Evolutionary conservation across 2,329 filamentous ascomycete species (phyloP).

Genomic region (Fusarium incarnatum): DNA sequence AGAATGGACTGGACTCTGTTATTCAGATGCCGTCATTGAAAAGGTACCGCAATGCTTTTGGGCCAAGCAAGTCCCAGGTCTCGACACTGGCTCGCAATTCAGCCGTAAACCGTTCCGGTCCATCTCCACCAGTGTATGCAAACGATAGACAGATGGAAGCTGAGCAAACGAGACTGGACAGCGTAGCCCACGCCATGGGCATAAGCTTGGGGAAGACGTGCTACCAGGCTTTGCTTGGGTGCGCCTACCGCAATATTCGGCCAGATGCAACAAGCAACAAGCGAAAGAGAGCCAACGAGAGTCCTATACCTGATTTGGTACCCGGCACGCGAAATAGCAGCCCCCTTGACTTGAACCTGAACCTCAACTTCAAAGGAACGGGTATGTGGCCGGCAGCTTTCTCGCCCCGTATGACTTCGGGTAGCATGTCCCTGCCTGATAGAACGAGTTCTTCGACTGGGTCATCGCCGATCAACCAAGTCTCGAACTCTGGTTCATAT

Average conservation of each 20-base stretch:
- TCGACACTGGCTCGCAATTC: conserved; percentile 62
- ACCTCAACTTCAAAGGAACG: conserved; percentile 4
- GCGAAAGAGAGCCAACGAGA: conserved; percentile 49
- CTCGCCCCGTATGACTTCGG: conserved; percentile 16
- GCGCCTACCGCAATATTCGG: conserved; percentile 48
- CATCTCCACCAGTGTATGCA: conserved; percentile 53
- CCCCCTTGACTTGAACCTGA: conserved; percentile 5
- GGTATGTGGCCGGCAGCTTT: conserved; percentile 21
- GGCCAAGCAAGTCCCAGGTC: conserved; percentile 53
- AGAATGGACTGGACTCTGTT: conserved; percentile 55
- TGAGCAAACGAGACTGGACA: conserved; percentile 19
- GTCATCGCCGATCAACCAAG: conserved; percentile 48
- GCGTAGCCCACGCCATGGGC: not conserved
- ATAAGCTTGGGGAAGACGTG: conserved; percentile 41
- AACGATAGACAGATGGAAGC: conserved; percentile 7
- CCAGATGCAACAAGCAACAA: conserved; percentile 46
- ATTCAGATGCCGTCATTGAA: conserved; percentile 54
- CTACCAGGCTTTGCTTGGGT: conserved; percentile 51
- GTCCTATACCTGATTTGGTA: conserved; percentile 40
- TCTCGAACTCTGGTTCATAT: conserved; percentile 34
- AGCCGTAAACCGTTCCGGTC: conserved; percentile 55
- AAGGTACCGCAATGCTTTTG: conserved; percentile 49
- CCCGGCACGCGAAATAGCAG: not conserved
- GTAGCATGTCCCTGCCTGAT: conserved; percentile 46
- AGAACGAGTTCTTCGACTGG: conserved; percentile 50